Percentiles rank a stretch among this genome's conserved stretches.
Evolutionary conservation across 805 yeast species (phyloP).

Genomic region (Candida corydali): DNA sequence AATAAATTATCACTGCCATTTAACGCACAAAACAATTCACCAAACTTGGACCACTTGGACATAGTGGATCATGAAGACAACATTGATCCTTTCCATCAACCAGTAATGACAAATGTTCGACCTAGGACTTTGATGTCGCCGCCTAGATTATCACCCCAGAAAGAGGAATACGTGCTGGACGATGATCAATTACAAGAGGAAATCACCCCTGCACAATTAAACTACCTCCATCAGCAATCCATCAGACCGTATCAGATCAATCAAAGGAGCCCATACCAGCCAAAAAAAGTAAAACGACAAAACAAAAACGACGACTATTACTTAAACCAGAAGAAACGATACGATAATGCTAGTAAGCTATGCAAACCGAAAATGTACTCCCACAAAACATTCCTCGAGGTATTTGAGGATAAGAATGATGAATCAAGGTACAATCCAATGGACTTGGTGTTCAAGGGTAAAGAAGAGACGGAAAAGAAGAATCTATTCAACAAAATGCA

Average conservation of each 20-base stretch:
- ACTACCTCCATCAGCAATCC: constrained; percentile 14
- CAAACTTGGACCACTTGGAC: neutral
- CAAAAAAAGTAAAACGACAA: constrained; percentile 4
- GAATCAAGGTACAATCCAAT: constrained; percentile 33
- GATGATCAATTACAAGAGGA: constrained; percentile 28
- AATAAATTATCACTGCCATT: constrained; percentile 3
- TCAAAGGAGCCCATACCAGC: constrained; percentile 4
- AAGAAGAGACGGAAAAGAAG: constrained; percentile 18
- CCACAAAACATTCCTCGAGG: constrained; percentile 36
- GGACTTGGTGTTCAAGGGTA: constrained; percentile 34
- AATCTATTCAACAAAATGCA: constrained; percentile 25
- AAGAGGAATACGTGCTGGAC: constrained; percentile 11
- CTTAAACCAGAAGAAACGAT: constrained; percentile 32
- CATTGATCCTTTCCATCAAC: neutral
- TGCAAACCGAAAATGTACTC: constrained; percentile 34
- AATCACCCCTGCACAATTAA: constrained; percentile 38
- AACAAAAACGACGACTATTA: constrained; percentile 26
- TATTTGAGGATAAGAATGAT: constrained; percentile 29
- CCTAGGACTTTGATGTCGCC: constrained; percentile 1
- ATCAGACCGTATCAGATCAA: constrained; percentile 9
- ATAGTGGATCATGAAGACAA: neutral
- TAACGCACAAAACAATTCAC: constrained; percentile 2
- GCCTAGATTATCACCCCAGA: neutral
- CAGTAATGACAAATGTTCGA: constrained; percentile 5
- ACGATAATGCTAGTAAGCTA: constrained; percentile 25